Evolutionary conservation across 352 stramenopile genomes (phyloP).

Genomic region (Pilasporangium apinafurcum): DNA sequence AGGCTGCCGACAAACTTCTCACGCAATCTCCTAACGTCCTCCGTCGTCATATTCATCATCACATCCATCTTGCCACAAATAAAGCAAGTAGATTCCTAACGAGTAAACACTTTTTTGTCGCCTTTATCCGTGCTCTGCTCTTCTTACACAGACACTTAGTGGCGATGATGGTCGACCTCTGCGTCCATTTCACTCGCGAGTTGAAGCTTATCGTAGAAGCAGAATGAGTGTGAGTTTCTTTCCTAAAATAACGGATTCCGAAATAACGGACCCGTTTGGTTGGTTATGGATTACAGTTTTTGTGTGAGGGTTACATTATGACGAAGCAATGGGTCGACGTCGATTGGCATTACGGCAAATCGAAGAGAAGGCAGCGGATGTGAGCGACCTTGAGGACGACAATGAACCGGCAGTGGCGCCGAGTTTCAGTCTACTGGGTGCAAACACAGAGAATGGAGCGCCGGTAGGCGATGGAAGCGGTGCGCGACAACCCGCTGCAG

Average conservation of each 20-base stretch:
- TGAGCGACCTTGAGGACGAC: conserved; percentile 12
- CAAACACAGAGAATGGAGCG: not conserved
- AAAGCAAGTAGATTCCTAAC: too few relatives aligned
- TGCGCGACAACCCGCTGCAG: not conserved
- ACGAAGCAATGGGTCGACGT: conserved; percentile 9
- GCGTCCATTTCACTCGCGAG: too few relatives aligned
- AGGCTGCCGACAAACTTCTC: conserved; percentile 43
- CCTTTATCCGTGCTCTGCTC: too few relatives aligned
- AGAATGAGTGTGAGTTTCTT: too few relatives aligned
- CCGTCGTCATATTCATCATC: conserved; percentile 85
- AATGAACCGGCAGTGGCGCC: conserved; percentile 4
- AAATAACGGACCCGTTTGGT: too few relatives aligned
- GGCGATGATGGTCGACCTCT: too few relatives aligned
- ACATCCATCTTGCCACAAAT: conserved; percentile 76
- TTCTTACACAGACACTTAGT: too few relatives aligned
- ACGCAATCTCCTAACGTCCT: conserved; percentile 57
- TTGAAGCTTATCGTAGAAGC: too few relatives aligned
- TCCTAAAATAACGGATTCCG: too few relatives aligned
- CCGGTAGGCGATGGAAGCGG: not conserved
- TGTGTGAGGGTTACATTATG: too few relatives aligned
- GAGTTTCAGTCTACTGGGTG: conserved; percentile 9
- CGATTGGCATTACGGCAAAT: conserved; percentile 18
- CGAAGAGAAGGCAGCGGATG: conserved; percentile 8
- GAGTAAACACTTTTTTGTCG: too few relatives aligned
- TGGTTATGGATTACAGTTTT: too few relatives aligned